Conservation (phyloP, 2,329 filamentous ascomycete species). For the Huntiella abstrusa region DNA sequence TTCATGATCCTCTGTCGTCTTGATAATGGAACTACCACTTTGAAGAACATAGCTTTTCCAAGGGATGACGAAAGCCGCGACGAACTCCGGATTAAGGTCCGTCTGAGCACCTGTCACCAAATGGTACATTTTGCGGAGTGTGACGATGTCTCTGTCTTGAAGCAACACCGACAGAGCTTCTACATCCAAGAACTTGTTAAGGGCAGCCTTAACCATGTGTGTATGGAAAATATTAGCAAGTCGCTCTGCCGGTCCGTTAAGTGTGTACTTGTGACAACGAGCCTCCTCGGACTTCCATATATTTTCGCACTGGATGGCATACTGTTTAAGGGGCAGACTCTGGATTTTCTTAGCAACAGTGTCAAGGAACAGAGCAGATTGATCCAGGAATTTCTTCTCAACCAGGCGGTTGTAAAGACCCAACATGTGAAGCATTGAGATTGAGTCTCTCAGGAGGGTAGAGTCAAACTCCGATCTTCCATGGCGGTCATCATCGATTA, state of each 20-base stretch:
- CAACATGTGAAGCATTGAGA: slow-evolving; percentile 73
- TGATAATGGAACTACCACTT: slow-evolving; percentile 59
- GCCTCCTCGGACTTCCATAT: slow-evolving; percentile 55
- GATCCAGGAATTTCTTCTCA: slow-evolving; percentile 52
- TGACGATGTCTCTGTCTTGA: slow-evolving; percentile 45
- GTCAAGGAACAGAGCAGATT: slow-evolving; percentile 49
- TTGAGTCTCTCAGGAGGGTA: slow-evolving; percentile 49
- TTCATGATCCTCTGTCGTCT: slow-evolving; percentile 57
- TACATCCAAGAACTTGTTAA: slow-evolving; percentile 44
- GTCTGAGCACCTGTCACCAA: slow-evolving; percentile 35
- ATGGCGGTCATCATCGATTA: slow-evolving; percentile 55
- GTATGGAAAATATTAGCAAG: slow-evolving; percentile 56
- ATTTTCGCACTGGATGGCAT: slow-evolving; percentile 49
- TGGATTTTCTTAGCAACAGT: slow-evolving; percentile 52
- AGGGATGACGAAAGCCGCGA: slow-evolving; percentile 47
- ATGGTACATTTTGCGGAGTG: slow-evolving; percentile 59
- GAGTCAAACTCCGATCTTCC: slow-evolving; percentile 38
- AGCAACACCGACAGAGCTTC: slow-evolving; percentile 55
- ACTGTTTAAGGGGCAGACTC: slow-evolving; percentile 47
- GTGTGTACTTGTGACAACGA: slow-evolving; percentile 61
- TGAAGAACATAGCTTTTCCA: slow-evolving; percentile 66
- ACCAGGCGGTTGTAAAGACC: slow-evolving; percentile 64
- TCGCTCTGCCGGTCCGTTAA: slow-evolving; percentile 61
- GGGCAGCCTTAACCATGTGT: slow-evolving; percentile 50
- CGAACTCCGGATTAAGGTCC: slow-evolving; percentile 40